Conservation (phyloP, 2,329 filamentous ascomycete genomes). For the Graphium sp. region DNA sequence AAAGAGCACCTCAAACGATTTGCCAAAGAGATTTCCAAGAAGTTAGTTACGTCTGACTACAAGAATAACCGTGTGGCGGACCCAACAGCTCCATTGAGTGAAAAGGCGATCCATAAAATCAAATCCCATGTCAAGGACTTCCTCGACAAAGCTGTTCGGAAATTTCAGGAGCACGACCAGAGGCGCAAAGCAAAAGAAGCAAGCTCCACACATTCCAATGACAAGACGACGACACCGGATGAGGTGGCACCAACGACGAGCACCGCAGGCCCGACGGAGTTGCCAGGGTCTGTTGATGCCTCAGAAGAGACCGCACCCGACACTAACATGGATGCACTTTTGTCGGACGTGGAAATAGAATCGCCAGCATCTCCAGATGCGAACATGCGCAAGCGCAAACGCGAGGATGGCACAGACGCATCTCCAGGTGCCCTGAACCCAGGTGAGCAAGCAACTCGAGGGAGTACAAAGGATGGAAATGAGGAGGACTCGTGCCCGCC, state of each 20-base stretch:
- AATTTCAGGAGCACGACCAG: slow-evolving; percentile 53
- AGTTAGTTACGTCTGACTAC: slow-evolving; percentile 80
- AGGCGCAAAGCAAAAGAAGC: slow-evolving; percentile 14
- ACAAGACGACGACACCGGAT: slow-evolving; percentile 15
- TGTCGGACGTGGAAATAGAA: too few relatives aligned
- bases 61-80: slow-evolving; percentile 77
- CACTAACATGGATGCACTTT: too few relatives aligned
- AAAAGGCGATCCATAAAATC: slow-evolving; percentile 67
- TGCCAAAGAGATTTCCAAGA: slow-evolving; percentile 60
- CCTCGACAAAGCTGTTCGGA: slow-evolving; percentile 70
- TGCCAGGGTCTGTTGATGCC: too few relatives aligned
- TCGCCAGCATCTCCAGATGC: too few relatives aligned
- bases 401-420: slow-evolving; percentile 28
- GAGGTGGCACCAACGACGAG: slow-evolving; percentile 22
- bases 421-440: slow-evolving; percentile 6
- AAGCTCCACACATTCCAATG: too few relatives aligned
- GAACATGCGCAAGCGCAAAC: slow-evolving; percentile 57
- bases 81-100: slow-evolving; percentile 50
- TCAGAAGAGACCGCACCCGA: too few relatives aligned
- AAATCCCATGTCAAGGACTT: slow-evolving; percentile 74
- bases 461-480: slow-evolving; percentile 13
- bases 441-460: slow-evolving; percentile 21
- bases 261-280: slow-evolving; percentile 18
- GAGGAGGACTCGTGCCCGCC: slow-evolving; percentile 17
- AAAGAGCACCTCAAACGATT: slow-evolving; percentile 56